Base-by-base conservation (phyloP, 345 rosid species). In the Ceriops decandra region DNA sequence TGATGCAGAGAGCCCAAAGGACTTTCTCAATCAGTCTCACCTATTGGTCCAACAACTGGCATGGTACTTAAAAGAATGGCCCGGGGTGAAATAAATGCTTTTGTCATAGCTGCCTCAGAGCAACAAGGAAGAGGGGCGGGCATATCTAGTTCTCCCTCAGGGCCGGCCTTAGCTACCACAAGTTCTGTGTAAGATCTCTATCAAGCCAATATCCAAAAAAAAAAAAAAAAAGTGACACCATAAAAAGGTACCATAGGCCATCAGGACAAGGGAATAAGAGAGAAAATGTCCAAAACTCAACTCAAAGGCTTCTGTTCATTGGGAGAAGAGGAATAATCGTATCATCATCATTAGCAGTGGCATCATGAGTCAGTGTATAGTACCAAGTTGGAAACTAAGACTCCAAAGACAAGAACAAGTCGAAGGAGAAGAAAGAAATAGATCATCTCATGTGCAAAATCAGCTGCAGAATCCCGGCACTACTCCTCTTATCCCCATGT, bases 381-480 rank as follows among this genome's bases (percentile, higher is more conserved):
- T 69, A 59, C 75, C 84, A 69, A 76, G 70, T 60, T 84, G 79
- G 79, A 77, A 79, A 60, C 74, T 69, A 63, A 73, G 49, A 62
- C 77, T 56, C 10, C 82, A 63, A 63, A 59, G 72, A 74, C 85
- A 77, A 46, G 76, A 74, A 70, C 76, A 69, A 32, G 62, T 71
- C 64, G 70, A 68, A 62, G 79, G 27, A 53, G 78, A 63, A 47
- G 70, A 65, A 51, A 64, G 61, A 6, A 72, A 57, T 5, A 78
- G 69, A 70, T 70, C 76, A 56, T 64, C 80, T 24, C 72, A 79
- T 71, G 42, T 68, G 73, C 76, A 76, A 59, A n/a, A 5, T 7
- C 53, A 5, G 7, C 30, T 52, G 7, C 60, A n/a, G 49, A 64
- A 69, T 38, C 51, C 15, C 19, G 17, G 35, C 53, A 53, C 73